Evolutionary conservation across 1,284 basidiomycete species (phyloP), one percentile per base, ranked within the genome.

Genomic region (Ustilago sp.): DNA sequence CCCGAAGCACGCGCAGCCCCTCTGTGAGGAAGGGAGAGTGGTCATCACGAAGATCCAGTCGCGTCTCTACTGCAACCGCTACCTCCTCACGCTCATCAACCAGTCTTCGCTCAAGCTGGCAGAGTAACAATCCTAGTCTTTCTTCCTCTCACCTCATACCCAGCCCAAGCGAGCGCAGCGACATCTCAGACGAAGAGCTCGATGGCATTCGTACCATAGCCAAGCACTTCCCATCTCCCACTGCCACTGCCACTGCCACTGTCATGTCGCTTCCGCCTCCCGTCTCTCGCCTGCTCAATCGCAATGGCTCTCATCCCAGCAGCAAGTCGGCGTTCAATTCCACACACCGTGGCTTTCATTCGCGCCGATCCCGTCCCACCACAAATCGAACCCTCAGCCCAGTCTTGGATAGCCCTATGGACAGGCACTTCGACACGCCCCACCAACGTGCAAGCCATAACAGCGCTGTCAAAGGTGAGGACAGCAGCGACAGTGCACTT

Each of bases 181-280:
- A 66, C 8, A 6, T 54, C 31, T 65, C 67, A 2, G 67, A 66
- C 32, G 53, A 69, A 23, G 74, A 77, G 43, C 32, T 77, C 28
- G 41, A 32, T 15, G 57, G 59, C n/a, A 72, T 72, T 28, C 74
- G 69, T 57, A 19, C 17, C 34, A 65, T 72, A 48, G 65, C 69
- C 12, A 41, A 56, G 13, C 59, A 59, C 23, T 72, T 72, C 39
- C 69, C 74, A 3, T 50, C 74, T 3, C 66, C 74, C 12, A 45
- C 23, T 5, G n/a, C 51, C 31, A n/a, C 62, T 28, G n/a, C 74
- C 12, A 45, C 23, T 5, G n/a, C 51, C 31, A n/a, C 62, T 28
- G n/a, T 12, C 28, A 43, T 3, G 6, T n/a, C 36, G 11, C 55
- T n/a, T 4, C 41, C 35, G 11, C 36, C 34, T 55, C 56, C 63